A percentile compares a stretch with the other conserved stretches of the same genome.
Conservation (phyloP, 441 rosid genomes). For the Manihot esculenta region DNA sequence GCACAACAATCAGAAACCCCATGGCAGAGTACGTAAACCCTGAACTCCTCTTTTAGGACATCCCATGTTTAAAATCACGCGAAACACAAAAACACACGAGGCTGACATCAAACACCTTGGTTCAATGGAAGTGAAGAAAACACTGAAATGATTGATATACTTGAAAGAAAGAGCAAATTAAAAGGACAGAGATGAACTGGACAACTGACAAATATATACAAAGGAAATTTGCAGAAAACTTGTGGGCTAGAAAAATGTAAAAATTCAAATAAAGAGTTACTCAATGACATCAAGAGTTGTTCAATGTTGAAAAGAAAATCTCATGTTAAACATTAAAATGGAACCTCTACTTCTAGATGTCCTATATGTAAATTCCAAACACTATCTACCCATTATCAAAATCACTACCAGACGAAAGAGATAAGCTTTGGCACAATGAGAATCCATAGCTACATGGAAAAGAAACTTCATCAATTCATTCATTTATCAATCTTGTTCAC, state of each 20-base stretch:
- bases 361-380: not conserved
- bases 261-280: too few species aligned
- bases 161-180: not conserved
- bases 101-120: not conserved
- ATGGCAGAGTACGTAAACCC: not conserved
- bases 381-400: not conserved
- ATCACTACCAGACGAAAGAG: not conserved
- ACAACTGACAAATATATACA: not conserved
- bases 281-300: not conserved
- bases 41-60: not conserved
- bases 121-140: not conserved
- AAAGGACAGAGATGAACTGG: not conserved
- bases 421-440: not conserved
- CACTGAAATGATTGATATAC: conserved; percentile 5
- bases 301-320: not conserved
- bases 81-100: not conserved
- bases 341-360: not conserved
- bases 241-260: too few species aligned
- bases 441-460: conserved; percentile 2
- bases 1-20: not conserved
- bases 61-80: too few species aligned
- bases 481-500: not conserved
- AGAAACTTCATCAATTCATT: not conserved
- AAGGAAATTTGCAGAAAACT: too few species aligned
- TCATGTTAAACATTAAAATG: not conserved